Percentiles rank a stretch among this genome's conserved stretches.
Evolutionary conservation across 306 rosid species (phyloP).

Genomic region (Acacia confusa): DNA sequence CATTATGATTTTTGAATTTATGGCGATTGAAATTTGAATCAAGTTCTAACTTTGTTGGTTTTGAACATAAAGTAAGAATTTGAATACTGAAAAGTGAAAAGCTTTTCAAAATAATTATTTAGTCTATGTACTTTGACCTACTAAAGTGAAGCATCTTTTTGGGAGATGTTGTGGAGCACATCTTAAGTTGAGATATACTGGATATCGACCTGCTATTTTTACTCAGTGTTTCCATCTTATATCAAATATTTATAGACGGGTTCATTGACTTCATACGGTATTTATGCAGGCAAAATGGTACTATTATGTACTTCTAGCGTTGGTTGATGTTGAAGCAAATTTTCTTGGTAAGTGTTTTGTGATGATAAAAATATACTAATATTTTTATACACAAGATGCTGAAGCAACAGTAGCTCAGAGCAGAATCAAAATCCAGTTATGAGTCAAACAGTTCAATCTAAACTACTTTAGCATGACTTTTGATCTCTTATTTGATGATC

Average conservation of each 20-base stretch:
- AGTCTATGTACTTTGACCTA: background rate
- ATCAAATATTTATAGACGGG: background rate
- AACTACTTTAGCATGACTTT: background rate
- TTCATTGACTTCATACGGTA: background rate
- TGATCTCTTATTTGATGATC: constrained; percentile 3
- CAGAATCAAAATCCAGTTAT: background rate
- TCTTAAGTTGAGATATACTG: background rate
- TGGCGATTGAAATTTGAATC: background rate
- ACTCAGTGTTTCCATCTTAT: constrained; percentile 9
- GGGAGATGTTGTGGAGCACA: background rate
- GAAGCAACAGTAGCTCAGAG: background rate
- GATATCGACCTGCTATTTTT: background rate
- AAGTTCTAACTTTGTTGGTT: background rate
- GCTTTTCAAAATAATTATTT: background rate
- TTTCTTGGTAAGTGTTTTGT: constrained; percentile 66
- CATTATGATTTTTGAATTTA: background rate
- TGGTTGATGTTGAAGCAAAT: constrained; percentile 91
- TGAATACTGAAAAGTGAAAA: background rate
- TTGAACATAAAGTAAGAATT: background rate
- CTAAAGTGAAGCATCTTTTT: background rate
- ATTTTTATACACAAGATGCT: constrained; percentile 15
- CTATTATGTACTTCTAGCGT: constrained; percentile 64
- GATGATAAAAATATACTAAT: background rate
- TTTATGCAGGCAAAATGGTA: constrained; percentile 81
- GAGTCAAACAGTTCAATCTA: constrained; percentile 5